These are phyloP conservation scores for Dioscorea dumetorum DNA, from an alignment of 106 monocot genomes.

Conservation along the genomic window DNA sequence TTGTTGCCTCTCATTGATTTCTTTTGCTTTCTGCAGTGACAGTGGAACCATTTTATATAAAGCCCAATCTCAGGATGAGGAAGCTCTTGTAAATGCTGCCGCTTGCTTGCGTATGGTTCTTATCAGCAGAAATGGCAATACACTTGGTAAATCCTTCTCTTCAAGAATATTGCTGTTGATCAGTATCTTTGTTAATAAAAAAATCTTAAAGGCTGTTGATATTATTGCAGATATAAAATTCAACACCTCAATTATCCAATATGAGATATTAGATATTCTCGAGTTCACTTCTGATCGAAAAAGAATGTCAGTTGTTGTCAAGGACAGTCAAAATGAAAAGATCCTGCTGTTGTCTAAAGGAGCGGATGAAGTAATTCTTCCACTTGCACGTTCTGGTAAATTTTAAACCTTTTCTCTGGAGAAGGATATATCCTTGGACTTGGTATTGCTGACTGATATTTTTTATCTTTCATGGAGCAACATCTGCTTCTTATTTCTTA, in stretches of 20 bases:
- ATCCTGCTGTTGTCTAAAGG: constrained; percentile 81
- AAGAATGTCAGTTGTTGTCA: constrained; percentile 92
- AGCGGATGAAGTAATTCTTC: constrained; percentile 89
- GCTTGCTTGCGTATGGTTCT: constrained; percentile 69
- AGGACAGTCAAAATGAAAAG: constrained; percentile 62
- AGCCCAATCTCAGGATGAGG: constrained; percentile 98
- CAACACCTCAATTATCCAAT: constrained; percentile 43
- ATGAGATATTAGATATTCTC: constrained; percentile 79
- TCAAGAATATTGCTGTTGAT: neutral
- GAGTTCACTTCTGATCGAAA: constrained; percentile 98
- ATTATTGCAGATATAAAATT: constrained; percentile 56
- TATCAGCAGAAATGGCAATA: constrained; percentile 51
- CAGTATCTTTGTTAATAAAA: neutral
- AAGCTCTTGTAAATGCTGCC: constrained; percentile 93
- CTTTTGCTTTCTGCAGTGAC: constrained; percentile 27
- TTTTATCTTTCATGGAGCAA: no score
- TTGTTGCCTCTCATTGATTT: neutral
- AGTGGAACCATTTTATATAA: constrained; percentile 60
- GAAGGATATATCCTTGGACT: neutral
- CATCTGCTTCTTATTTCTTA: no score
- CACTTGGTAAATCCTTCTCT: constrained; percentile 38
- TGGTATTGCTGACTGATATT: no score
- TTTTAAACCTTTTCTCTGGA: neutral
- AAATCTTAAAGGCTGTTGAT: neutral
- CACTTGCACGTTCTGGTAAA: constrained; percentile 61